These are phyloP conservation scores for Nemania sp. DNA, from an alignment of 2,329 filamentous ascomycete species.

Conservation along the genomic window DNA sequence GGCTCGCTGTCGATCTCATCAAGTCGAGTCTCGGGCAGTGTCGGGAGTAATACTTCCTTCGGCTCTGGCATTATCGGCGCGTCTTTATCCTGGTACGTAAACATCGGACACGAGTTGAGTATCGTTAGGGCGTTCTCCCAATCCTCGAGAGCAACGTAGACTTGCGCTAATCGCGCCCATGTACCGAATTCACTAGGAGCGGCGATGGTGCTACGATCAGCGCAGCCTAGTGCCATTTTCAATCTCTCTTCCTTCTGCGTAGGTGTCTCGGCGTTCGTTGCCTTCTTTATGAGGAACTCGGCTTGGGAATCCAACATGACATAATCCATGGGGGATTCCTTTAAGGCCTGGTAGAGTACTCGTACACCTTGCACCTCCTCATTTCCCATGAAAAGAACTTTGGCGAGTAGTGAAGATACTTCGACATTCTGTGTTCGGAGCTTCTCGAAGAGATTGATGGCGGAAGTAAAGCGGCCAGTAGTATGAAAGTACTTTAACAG, in stretches of 20 bases:
- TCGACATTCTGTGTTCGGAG: slow-evolving; percentile 90
- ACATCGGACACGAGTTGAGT: slow-evolving; percentile 99
- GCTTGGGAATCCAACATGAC: slow-evolving; percentile 95
- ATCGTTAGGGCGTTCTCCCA: slow-evolving; percentile 97
- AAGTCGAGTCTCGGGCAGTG: slow-evolving; percentile 86
- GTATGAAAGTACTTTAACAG: slow-evolving; percentile 95
- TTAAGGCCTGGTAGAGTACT: slow-evolving; percentile 86
- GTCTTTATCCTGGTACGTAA: slow-evolving; percentile 99
- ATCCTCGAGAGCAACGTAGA: slow-evolving; percentile 93
- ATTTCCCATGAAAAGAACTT: slow-evolving; percentile 92
- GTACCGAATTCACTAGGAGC: slow-evolving; percentile 97
- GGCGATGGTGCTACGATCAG: slow-evolving; percentile 92
- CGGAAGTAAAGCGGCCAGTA: slow-evolving; percentile 91
- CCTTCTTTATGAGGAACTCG: slow-evolving; percentile 89
- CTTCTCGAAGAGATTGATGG: slow-evolving; percentile 98
- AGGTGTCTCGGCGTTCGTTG: slow-evolving; percentile 64
- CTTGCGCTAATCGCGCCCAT: slow-evolving; percentile 92
- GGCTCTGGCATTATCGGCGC: slow-evolving; percentile 94
- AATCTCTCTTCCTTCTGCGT: slow-evolving; percentile 74
- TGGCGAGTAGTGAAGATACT: slow-evolving; percentile 90
- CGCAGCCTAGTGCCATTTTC: slow-evolving; percentile 89
- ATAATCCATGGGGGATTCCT: slow-evolving; percentile 97
- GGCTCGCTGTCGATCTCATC: slow-evolving; percentile 97
- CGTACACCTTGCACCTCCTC: slow-evolving; percentile 97
- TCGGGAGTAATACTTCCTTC: slow-evolving; percentile 85